Base-by-base conservation (phyloP, 345 rosid species). In the Noccaea bulbosa region DNA sequence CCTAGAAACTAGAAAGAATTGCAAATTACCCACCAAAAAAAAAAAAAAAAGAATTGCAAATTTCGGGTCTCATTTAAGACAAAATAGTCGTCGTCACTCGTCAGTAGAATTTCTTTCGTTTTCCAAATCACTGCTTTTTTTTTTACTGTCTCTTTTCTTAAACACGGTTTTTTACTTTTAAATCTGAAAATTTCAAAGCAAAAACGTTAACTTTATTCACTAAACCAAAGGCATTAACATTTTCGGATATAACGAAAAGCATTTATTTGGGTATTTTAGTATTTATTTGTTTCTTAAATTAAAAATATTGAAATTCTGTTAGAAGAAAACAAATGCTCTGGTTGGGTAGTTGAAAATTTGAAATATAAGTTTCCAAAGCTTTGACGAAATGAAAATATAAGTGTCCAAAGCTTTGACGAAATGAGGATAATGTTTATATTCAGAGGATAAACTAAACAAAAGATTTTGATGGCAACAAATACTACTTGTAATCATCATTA, bases 291-390 rank as follows among this genome's bases (percentile, higher is more conserved):
- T 44, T 62, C 30, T 24, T 16, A 40, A 60, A 43, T 53, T n/a
- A 0, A 55, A 57, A 47, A 20, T 1, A 20, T 12, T 7, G 30
- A 41, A 16, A 5, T 17, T 48, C 10, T 65, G 67, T 41, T 73
- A 49, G n/a, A 15, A 14, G 34, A 65, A 20, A 17, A 58, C 67
- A 66, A 66, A 50, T 4, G 34, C 55, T 67, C 22, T 67, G 9
- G 77, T 73, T 58, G 71, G 77, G 77, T 73, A 44, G 72, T 73
- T 73, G 72, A 66, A n/a, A n/a, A n/a, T n/a, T n/a, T n/a, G n/a
- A n/a, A 37, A 32, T 48, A 34, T 49, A 58, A 48, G 53, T 65
- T 48, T 73, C 60, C 66, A 2, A 47, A 47, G 52, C 37, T 55
- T 73, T 65, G 70, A 72, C 56, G 15, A 64, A 53, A 24, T 11